phyloP scores from a whole-genome alignment of 345 rosid species.

The Eutrema japonicum region DNA sequence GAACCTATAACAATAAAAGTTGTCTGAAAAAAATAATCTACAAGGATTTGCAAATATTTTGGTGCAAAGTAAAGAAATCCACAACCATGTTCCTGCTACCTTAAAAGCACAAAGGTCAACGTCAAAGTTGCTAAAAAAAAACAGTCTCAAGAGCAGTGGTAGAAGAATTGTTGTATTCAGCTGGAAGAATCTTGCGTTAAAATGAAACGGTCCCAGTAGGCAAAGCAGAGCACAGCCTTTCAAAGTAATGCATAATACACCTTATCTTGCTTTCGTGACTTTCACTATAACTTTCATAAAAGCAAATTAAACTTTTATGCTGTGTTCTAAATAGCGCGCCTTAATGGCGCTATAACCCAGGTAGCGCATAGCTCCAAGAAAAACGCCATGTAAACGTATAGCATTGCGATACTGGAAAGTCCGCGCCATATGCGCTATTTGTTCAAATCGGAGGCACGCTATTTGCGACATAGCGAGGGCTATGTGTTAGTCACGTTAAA shows the following conservation, averaged over 20 bases:
- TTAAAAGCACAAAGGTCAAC: slow-evolving; percentile 66
- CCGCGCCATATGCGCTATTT: no score
- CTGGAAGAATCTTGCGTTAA: slow-evolving; percentile 80
- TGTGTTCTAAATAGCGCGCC: no score
- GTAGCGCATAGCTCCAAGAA: no score
- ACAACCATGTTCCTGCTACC: slow-evolving; percentile 50
- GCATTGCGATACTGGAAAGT: no score
- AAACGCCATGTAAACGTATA: no score
- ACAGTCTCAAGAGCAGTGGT: slow-evolving; percentile 56
- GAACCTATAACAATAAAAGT: slow-evolving; percentile 51
- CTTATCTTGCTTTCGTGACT: slow-evolving; percentile 73
- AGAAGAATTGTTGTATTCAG: slow-evolving; percentile 42
- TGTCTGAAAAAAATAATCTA: slow-evolving; percentile 4
- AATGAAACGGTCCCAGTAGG: slow-evolving; percentile 77
- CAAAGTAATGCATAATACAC: slow-evolving; percentile 81
- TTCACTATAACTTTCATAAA: slow-evolving; percentile 62
- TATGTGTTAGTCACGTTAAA: no score
- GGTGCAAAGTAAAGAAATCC: slow-evolving; percentile 1
- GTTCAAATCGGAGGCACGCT: no score
- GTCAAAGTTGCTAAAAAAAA: slow-evolving; percentile 70
- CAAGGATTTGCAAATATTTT: slow-evolving; percentile 12
- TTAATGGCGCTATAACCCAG: no score
- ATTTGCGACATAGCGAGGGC: no score
- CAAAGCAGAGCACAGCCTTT: slow-evolving; percentile 61
- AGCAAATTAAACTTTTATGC: no score